Evolutionary conservation across 75 land plant genomes (phyloP).

Genomic region (Pinus albicaulis): DNA sequence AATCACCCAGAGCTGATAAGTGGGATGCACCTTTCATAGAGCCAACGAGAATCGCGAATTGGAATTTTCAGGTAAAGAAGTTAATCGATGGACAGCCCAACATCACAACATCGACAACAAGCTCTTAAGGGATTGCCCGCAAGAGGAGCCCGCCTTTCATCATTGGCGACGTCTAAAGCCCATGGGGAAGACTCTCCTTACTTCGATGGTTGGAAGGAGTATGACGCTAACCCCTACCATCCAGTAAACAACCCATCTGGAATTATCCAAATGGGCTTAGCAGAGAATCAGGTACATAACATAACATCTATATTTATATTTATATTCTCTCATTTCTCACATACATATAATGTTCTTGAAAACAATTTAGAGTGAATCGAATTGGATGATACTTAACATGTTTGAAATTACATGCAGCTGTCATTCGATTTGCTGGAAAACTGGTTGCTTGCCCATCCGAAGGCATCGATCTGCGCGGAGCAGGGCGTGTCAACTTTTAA

Average conservation of each 20-base stretch:
- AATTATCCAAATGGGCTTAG: constrained; percentile 53
- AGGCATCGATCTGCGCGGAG: constrained; percentile 28
- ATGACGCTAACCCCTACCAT: constrained; percentile 38
- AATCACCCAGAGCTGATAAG: too few species aligned
- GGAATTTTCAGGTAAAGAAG: too few species aligned
- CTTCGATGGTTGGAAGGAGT: constrained; percentile 37
- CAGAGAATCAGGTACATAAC: constrained; percentile 39
- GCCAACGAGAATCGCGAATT: too few species aligned
- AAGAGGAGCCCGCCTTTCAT: background rate
- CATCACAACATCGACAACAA: too few species aligned
- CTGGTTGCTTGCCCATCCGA: constrained; percentile 42
- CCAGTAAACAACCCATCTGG: constrained; percentile 38
- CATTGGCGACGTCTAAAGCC: constrained; percentile 14
- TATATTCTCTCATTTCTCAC: too few species aligned
- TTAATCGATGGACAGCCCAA: too few species aligned
- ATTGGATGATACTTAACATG: too few species aligned
- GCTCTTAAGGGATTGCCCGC: too few species aligned
- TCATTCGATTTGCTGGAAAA: constrained; percentile 62
- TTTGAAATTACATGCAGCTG: constrained; percentile 12
- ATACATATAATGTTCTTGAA: too few species aligned
- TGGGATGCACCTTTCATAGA: too few species aligned
- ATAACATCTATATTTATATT: too few species aligned
- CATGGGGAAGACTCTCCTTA: constrained; percentile 51
- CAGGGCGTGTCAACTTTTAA: constrained; percentile 20
- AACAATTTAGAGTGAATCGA: too few species aligned